Evolutionary conservation across 495 filamentous ascomycete genomes (phyloP).

Genomic region (Choiromyces venosus): DNA sequence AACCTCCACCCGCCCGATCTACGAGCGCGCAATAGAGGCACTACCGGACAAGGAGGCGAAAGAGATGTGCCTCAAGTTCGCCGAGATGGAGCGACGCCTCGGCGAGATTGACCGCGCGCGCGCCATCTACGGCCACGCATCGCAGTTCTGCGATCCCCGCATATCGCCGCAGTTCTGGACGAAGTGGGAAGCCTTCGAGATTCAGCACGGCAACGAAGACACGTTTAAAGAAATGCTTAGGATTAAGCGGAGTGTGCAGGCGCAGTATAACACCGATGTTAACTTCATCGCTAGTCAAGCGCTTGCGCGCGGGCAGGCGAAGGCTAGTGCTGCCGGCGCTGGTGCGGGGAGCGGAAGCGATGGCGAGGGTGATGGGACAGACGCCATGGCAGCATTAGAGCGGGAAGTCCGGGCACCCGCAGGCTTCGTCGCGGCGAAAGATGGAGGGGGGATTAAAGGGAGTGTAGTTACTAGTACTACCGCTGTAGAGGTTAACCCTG

Average conservation of each 20-base stretch:
- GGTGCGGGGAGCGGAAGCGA: conserved; percentile 46
- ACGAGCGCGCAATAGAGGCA: conserved; percentile 87
- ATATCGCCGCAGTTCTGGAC: conserved; percentile 86
- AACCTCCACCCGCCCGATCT: conserved; percentile 91
- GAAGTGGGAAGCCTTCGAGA: conserved; percentile 96
- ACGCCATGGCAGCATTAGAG: conserved; percentile 89
- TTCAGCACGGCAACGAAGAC: conserved; percentile 96
- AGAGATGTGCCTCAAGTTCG: conserved; percentile 98
- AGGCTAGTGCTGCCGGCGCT: conserved; percentile 36
- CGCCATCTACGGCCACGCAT: conserved; percentile 92
- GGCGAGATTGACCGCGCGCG: conserved; percentile 95
- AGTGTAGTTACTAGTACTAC: conserved; percentile 46
- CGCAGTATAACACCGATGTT: conserved; percentile 97
- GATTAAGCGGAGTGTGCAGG: conserved; percentile 94
- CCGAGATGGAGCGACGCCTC: conserved; percentile 94
- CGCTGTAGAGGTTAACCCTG: conserved; percentile 62
- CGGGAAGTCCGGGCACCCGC: conserved; percentile 79
- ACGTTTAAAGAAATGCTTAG: conserved; percentile 99
- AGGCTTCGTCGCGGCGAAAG: conserved; percentile 87
- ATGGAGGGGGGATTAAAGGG: conserved; percentile 54
- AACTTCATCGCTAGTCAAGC: conserved; percentile 97
- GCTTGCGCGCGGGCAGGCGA: conserved; percentile 68
- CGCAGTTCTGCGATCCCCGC: conserved; percentile 93
- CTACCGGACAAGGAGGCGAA: conserved; percentile 89
- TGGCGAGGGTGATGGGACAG: conserved; percentile 55